Base-by-base conservation (phyloP, 441 rosid genomes). In the Brassica hybrid region DNA sequence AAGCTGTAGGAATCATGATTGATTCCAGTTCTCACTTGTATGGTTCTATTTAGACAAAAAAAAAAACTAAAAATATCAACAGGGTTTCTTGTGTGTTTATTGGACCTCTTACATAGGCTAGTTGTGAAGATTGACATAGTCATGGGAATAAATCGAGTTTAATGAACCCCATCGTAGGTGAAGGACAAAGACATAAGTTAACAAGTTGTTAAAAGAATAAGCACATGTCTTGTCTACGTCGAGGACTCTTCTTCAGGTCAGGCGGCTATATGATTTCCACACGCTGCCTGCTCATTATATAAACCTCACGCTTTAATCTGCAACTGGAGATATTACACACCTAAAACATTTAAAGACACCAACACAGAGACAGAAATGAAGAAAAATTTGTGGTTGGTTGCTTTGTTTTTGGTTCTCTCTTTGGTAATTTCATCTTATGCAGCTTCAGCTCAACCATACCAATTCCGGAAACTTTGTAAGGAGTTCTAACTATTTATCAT, bases 391-490 rank as follows among this genome's bases (percentile, higher is more conserved):
- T 61, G 56, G 79, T 62, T 69, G 19, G 16, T 68, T 32, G 79
- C 11, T 69, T 76, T 76, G 32, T 2, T 69, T 14, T 62, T 69
- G 43, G 43, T 69, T 61, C 30, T 76, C 43, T 69, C 41, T 50
- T 36, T 76, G 11, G n/a, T 23, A 18, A 50, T 76, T 34, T 69
- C 69, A 62, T 21, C 32, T 34, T 76, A 21, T 50, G 64, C 43
- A 69, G 11, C 57, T 69, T 69, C 79, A 60, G 9, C 18, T 60
- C 48, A 5, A 16, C 13, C 73, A 68, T 45, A 60, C 27, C 6
- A 75, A 30, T 68, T n/a, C 61, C 73, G 54, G 18, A 75, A 60
- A 60, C 54, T 32, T 45, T 30, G 79, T 75, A 68, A 74, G 72
- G 10, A 65, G 32, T 38, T n/a, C 14, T n/a, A 11, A 50, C 41